phyloP scores from a whole-genome alignment of 2,329 filamentous ascomycete species.

The Fusarium marasasianum region DNA sequence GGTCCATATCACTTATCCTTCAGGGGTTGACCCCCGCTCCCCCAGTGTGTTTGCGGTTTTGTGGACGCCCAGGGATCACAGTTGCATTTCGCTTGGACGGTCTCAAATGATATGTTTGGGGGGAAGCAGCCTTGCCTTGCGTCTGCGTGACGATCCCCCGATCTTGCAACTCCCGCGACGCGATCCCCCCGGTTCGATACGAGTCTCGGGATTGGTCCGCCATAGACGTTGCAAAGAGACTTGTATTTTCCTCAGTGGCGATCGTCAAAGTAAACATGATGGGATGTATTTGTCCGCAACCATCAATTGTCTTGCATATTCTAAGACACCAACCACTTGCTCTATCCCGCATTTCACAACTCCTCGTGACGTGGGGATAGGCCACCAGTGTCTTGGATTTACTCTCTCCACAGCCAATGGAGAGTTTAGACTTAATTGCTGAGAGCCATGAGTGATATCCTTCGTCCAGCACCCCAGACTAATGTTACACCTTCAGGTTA shows the following conservation, averaged over 20 bases:
- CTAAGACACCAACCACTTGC: neutral
- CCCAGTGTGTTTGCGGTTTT: slow-evolving; percentile 22
- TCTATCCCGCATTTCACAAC: neutral
- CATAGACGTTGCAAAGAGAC: slow-evolving; percentile 9
- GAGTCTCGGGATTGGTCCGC: slow-evolving; percentile 25
- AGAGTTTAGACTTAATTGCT: neutral
- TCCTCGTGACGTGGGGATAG: neutral
- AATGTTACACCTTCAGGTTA: slow-evolving; percentile 36
- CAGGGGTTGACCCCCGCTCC: slow-evolving; percentile 17
- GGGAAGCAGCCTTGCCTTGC: slow-evolving; percentile 32
- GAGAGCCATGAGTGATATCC: neutral
- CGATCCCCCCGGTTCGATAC: neutral
- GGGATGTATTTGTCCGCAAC: slow-evolving; percentile 8
- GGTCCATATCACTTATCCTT: neutral
- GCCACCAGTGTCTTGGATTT: neutral
- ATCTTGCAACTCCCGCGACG: slow-evolving; percentile 38
- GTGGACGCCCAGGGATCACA: slow-evolving; percentile 32
- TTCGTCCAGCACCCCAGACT: slow-evolving; percentile 16
- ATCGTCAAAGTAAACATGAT: slow-evolving; percentile 22
- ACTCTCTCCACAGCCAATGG: neutral
- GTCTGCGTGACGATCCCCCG: slow-evolving; percentile 37
- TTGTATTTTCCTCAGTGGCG: slow-evolving; percentile 18
- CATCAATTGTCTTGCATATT: slow-evolving; percentile 7
- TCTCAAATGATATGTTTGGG: slow-evolving; percentile 22
- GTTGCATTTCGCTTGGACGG: slow-evolving; percentile 32